phyloP scores from a whole-genome alignment of 495 filamentous ascomycete genomes.

The Zalerion maritima region DNA sequence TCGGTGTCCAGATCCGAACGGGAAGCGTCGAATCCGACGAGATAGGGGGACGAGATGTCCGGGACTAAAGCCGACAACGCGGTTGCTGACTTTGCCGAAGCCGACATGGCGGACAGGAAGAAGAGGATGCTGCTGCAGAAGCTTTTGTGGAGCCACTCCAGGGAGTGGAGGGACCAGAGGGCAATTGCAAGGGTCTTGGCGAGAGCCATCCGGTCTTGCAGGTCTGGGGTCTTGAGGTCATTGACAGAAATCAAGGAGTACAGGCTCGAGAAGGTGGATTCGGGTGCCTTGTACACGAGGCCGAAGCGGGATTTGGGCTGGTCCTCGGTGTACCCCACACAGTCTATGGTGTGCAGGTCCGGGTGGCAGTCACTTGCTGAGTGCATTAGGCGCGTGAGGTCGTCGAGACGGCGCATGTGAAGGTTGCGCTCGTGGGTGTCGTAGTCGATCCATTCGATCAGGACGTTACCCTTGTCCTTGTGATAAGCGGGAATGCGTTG shows the following conservation, averaged over 20 bases:
- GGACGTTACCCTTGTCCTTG: slow-evolving; percentile 9
- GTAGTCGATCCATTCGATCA: slow-evolving; percentile 23
- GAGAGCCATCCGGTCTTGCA: slow-evolving; percentile 18
- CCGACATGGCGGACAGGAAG: slow-evolving; percentile 12
- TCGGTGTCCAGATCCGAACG: slow-evolving; percentile 18
- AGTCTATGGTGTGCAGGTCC: slow-evolving; percentile 22
- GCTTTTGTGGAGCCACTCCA: slow-evolving; percentile 26
- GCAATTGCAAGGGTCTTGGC: slow-evolving; percentile 18
- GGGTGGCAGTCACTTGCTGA: slow-evolving; percentile 19
- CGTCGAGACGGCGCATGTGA: slow-evolving; percentile 19
- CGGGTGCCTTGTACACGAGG: slow-evolving; percentile 12
- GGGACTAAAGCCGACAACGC: slow-evolving; percentile 7
- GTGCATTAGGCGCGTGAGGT: slow-evolving; percentile 22
- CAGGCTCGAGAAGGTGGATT: slow-evolving; percentile 9
- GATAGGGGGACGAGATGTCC: slow-evolving; percentile 13
- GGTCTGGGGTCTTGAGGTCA: slow-evolving; percentile 16
- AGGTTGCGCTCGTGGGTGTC: slow-evolving; percentile 18
- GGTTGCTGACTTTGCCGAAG: slow-evolving; percentile 8
- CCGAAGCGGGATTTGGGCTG: slow-evolving; percentile 14
- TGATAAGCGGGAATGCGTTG: slow-evolving; percentile 10
- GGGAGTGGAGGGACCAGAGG: slow-evolving; percentile 22
- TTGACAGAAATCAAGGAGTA: slow-evolving; percentile 13
- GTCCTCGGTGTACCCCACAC: slow-evolving; percentile 23
- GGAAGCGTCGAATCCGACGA: slow-evolving; percentile 21
- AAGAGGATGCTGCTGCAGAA: slow-evolving; percentile 18